Evolutionary conservation across 208 protist genomes (phyloP).

Genomic region (Leptomonas pyrrhocoris): DNA sequence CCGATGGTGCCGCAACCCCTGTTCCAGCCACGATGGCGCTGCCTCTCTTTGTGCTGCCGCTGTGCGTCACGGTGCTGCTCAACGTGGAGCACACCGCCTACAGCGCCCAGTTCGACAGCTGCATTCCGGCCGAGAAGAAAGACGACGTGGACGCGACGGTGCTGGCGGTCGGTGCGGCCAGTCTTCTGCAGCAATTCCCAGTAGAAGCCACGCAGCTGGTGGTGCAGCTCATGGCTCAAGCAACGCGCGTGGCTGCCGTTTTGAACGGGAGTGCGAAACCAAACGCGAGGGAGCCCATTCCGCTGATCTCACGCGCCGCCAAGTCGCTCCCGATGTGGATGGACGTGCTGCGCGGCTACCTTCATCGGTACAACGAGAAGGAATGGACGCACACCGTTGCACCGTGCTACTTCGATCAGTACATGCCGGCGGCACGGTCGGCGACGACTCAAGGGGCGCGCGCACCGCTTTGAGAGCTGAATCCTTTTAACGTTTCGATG

Average conservation of each 20-base stretch:
- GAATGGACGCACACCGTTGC: conserved; percentile 4
- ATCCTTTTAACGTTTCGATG: too few relatives aligned
- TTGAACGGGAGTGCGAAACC: background rate
- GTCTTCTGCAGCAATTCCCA: conserved; percentile 95
- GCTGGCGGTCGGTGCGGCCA: conserved; percentile 89
- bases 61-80: conserved; percentile 77
- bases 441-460: background rate
- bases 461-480: background rate
- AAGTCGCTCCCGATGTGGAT: conserved; percentile 27
- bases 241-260: conserved; percentile 26
- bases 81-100: conserved; percentile 68
- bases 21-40: conserved; percentile 55
- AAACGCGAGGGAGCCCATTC: conserved; percentile 3
- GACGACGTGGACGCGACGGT: conserved; percentile 82
- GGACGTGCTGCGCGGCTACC: conserved; percentile 24
- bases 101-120: conserved; percentile 51
- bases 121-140: conserved; percentile 49
- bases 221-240: conserved; percentile 87
- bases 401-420: background rate
- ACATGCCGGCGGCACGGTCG: background rate
- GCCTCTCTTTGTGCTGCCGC: conserved; percentile 75
- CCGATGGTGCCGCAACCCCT: background rate
- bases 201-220: conserved; percentile 75
- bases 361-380: conserved; percentile 10
- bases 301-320: conserved; percentile 24